phyloP scores from a whole-genome alignment of 116 monocot genomes.

The Phalaenopsis hybrid region DNA sequence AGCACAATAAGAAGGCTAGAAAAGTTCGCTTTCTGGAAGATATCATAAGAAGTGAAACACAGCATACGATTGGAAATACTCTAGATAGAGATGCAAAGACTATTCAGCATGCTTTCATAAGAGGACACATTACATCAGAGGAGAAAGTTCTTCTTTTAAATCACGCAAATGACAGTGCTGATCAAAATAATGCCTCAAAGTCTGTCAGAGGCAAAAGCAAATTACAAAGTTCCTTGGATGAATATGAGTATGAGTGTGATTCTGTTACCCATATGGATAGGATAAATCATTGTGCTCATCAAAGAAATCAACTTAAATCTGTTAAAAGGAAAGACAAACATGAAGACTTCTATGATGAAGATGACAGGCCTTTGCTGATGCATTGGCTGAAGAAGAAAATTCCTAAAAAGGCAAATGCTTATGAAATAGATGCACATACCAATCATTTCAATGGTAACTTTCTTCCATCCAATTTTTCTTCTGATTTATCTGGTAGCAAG shows the following conservation, averaged over 20 bases:
- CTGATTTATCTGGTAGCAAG: conserved; percentile 1
- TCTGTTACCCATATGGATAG: background rate
- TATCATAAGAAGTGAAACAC: conserved; percentile 40
- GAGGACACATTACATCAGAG: background rate
- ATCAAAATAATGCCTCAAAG: background rate
- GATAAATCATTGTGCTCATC: conserved; percentile 5
- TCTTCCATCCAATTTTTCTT: conserved; percentile 7
- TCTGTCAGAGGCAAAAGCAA: background rate
- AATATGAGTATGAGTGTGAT: background rate
- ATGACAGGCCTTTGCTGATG: conserved; percentile 34
- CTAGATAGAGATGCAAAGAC: conserved; percentile 9
- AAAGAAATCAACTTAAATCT: conserved; percentile 1
- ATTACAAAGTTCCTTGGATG: background rate
- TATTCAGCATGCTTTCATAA: background rate
- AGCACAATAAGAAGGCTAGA: conserved; percentile 24
- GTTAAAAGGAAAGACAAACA: conserved; percentile 12
- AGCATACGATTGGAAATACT: conserved; percentile 5
- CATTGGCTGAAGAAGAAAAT: conserved; percentile 35
- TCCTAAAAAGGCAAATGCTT: conserved; percentile 24
- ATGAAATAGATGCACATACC: conserved; percentile 14
- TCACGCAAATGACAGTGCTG: background rate
- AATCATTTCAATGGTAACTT: background rate
- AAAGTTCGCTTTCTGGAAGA: conserved; percentile 56
- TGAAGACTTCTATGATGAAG: conserved; percentile 14
- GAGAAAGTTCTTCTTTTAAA: conserved; percentile 14